Base-by-base conservation (phyloP, 164 flowering plant species). In the Stephania japonica region DNA sequence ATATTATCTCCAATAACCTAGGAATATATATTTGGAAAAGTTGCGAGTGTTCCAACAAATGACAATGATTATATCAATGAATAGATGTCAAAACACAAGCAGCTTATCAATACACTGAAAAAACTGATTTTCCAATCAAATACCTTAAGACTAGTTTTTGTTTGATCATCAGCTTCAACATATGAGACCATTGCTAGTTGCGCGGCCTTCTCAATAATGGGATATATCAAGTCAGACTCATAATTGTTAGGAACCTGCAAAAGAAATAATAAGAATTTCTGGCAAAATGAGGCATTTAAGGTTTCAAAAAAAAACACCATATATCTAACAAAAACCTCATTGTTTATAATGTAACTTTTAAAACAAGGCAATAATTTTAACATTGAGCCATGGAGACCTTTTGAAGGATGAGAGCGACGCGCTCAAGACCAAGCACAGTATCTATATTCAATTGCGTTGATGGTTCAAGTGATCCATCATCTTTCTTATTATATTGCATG, bases 201-300 rank as follows among this genome's bases (percentile, higher is more conserved):
- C 42, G 97, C 74, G 19, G 89, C 91, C 84, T 87, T 89, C 85
- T 90, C 89, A 41, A 95, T 86, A 42, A 95, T 95, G n/a, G 99
- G 99, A 80, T 82, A 92, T 42, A 94, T 91, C 85, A 94, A 84
- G 85, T 94, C 97, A 47, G 96, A 92, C 81, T 94, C 97, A 63
- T 91, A 94, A 75, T 92, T 92, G 85, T 88, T 94, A 24, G 97
- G 89, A 78, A 92, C 97, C 98, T 94, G 96, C 83, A 84, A 68
- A 67, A 73, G 10, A 23, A 27, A 18, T 65, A 59, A 44, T 16
- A 3, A 42, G 10, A 68, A 27, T 66, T 66, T 66, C n/a, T 32
- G 18, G 13, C 42, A 9, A 66, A 66, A 16, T 66, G 14, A 27
- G 69, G 32, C 16, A 1, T 56, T 56, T 13, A 56, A 56, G 23